phyloP scores from a whole-genome alignment of 2,329 filamentous ascomycete species.

The Aureobasidium leucospermi region DNA sequence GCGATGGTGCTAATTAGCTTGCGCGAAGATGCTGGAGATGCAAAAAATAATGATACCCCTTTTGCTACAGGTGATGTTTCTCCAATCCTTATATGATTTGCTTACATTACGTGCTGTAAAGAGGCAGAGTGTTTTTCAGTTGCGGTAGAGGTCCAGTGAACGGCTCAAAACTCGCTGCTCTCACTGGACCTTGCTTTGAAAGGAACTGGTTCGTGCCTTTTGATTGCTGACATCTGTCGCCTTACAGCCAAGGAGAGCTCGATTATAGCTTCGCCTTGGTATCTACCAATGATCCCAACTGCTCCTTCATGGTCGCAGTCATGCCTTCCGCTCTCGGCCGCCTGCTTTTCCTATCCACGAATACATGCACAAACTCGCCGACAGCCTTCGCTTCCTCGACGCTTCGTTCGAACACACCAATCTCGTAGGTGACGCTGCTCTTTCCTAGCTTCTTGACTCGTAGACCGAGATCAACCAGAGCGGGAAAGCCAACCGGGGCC shows the following conservation, averaged over 20 bases:
- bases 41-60: conserved; percentile 2
- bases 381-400: conserved; percentile 71
- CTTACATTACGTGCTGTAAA: background rate
- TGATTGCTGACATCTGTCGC: background rate
- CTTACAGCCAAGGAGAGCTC: background rate
- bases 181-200: background rate
- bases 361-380: conserved; percentile 80
- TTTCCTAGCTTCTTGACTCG: conserved; percentile 77
- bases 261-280: conserved; percentile 15
- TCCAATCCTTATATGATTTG: background rate
- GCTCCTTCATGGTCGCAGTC: conserved; percentile 47
- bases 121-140: background rate
- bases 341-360: conserved; percentile 67
- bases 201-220: background rate
- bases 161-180: background rate
- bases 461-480: conserved; percentile 71
- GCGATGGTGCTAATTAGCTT: background rate
- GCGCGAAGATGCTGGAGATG: background rate
- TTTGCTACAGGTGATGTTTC: conserved; percentile 1
- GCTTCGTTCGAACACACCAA: conserved; percentile 74
- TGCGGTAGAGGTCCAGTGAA: background rate
- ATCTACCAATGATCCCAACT: conserved; percentile 27
- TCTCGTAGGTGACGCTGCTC: conserved; percentile 83
- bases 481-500: conserved; percentile 71
- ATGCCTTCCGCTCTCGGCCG: conserved; percentile 62